Evolutionary conservation across 257 asterid genomes (phyloP).

Genomic region (Solanum pennellii): DNA sequence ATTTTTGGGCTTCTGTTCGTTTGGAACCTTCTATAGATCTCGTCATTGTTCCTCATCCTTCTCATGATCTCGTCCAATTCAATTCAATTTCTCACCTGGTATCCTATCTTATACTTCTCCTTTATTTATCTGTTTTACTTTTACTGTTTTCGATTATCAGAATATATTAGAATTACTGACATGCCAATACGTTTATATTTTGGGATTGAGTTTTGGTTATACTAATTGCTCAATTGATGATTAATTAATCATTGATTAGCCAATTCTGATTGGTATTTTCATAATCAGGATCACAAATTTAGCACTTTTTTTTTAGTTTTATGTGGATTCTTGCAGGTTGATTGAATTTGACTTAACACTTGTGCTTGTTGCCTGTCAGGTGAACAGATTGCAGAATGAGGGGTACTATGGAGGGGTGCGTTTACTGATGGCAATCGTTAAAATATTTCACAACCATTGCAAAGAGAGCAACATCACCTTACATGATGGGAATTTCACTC

Average conservation of each 20-base stretch:
- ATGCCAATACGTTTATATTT: not conserved
- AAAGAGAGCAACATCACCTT: conserved; percentile 43
- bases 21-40: conserved; percentile 54
- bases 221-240: not conserved
- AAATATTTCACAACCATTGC: conserved; percentile 54
- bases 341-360: not conserved
- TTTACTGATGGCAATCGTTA: conserved; percentile 73
- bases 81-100: conserved; percentile 63
- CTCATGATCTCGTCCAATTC: conserved; percentile 66
- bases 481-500: conserved; percentile 25
- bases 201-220: not conserved
- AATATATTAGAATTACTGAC: not conserved
- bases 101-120: not conserved
- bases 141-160: not conserved
- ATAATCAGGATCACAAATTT: not conserved
- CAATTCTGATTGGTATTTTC: not conserved
- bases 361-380: conserved; percentile 29
- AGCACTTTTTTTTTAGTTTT: not conserved
- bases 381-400: conserved; percentile 58
- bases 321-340: not conserved
- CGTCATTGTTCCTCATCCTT: conserved; percentile 57
- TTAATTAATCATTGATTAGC: not conserved
- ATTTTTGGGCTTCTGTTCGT: conserved; percentile 47
- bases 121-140: not conserved
- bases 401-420: conserved; percentile 98